Evolutionary conservation across 345 rosid species (phyloP).

Genomic region (Sapria himalayana): DNA sequence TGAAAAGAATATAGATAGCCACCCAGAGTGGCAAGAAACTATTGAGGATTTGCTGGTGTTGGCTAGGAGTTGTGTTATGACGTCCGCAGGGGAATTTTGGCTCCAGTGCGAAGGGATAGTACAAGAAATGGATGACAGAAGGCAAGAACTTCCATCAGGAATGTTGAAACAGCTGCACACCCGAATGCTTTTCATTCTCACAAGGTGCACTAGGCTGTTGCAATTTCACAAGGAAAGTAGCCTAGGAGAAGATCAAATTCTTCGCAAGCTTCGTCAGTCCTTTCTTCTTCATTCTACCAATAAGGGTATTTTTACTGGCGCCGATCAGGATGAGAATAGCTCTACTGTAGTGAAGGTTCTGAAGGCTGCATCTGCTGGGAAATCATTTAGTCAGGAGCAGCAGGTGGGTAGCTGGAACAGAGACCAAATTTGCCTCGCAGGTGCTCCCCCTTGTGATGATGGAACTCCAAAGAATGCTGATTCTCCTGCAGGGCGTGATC

Average conservation of each 20-base stretch:
- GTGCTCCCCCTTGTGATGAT: constrained; percentile 21
- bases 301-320: constrained; percentile 29
- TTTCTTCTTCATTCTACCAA: constrained; percentile 57
- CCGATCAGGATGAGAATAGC: constrained; percentile 39
- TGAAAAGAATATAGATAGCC: constrained; percentile 86
- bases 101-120: constrained; percentile 98
- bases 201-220: constrained; percentile 89
- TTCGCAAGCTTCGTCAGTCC: constrained; percentile 58
- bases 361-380: constrained; percentile 40
- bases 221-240: constrained; percentile 99
- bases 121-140: constrained; percentile 93
- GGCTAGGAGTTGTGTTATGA: constrained; percentile 95
- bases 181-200: constrained; percentile 92
- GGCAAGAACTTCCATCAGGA: constrained; percentile 93
- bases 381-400: constrained; percentile 92
- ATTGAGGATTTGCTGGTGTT: constrained; percentile 84
- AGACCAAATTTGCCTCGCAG: constrained; percentile 23
- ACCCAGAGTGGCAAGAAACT: constrained; percentile 98
- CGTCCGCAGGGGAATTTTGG: constrained; percentile 92
- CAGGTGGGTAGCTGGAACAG: constrained; percentile 52
- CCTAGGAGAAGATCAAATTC: constrained; percentile 58
- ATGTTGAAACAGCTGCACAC: constrained; percentile 87
- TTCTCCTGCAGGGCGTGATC: constrained; percentile 42
- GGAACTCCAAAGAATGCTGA: constrained; percentile 27
- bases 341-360: constrained; percentile 34